Base-by-base conservation (phyloP, 306 rosid species). In the Fragaria nilgerrensis region DNA sequence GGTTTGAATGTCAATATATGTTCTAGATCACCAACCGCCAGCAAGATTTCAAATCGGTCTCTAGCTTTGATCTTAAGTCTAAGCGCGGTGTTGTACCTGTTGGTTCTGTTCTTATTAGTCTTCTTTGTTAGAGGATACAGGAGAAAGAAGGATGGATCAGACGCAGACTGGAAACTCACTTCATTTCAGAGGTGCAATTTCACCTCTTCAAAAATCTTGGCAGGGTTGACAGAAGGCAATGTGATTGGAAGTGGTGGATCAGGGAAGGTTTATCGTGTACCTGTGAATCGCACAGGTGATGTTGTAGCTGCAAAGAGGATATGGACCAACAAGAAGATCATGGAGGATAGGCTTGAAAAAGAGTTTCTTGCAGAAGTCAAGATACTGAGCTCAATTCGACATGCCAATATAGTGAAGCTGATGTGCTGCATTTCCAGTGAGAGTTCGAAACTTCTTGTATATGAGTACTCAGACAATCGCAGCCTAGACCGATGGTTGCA, bases 401-500 rank as follows among this genome's bases (percentile, higher is more conserved):
- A 95, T 36, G 64, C 69, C 44, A 95, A 95, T 88, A 88, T 95
- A 52, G 97, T 95, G 72, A 95, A 90, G 79, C 76, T 95, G 77
- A 70, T 89, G 22, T 88, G 97, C 48, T 87, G 86, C 63, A 85
- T 92, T 36, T 89, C 92, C 25, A 84, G 82, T 27, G 84, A 89
- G 29, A 83, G 76, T 37, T 70, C 96, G 0, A 78, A 84, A 82
- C 97, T 95, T 16, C 93, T 95, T 41, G 98, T 92, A 32, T 92
- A 92, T 16, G 93, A 92, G 80, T 89, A 90, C 83, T 55, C 78
- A 43, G 86, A 89, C 50, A 84, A 89, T 77, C 89, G 73, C 5
- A 90, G 97, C 90, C 88, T 95, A 9, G 97, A 95, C 55, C 61
- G 79, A 58, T 90, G 97, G 96, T 74, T 95, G 65, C 88, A 83